phyloP scores from a whole-genome alignment of 2,329 filamentous ascomycete genomes.

The Fusarium oxysporum region DNA sequence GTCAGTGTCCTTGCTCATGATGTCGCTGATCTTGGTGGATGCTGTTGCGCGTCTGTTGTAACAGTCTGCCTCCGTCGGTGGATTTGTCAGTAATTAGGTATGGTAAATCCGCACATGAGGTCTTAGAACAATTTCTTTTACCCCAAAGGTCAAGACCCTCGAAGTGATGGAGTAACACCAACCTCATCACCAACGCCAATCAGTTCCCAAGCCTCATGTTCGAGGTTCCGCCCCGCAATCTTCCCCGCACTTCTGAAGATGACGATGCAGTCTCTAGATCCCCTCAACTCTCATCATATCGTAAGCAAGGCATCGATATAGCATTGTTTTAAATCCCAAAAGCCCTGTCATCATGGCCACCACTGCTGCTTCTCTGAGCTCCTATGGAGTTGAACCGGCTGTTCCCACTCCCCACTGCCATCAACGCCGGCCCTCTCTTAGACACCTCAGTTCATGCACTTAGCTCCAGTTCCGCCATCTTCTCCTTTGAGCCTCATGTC shows the following conservation, averaged over 20 bases:
- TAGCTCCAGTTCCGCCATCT: not conserved
- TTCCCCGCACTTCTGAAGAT: not conserved
- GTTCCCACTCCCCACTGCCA: not conserved
- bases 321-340: not conserved
- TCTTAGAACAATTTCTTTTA: not conserved
- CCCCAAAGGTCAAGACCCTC: no score
- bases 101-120: not conserved
- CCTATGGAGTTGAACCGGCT: rapidly evolving
- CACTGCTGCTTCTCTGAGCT: not conserved
- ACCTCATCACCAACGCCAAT: not conserved
- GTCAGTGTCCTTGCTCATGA: no score
- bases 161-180: not conserved
- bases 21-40: not conserved
- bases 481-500: not conserved
- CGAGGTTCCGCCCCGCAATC: not conserved
- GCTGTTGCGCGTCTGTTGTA: not conserved
- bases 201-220: not conserved
- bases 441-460: not conserved
- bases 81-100: not conserved
- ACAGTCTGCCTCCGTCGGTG: not conserved
- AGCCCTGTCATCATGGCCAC: not conserved
- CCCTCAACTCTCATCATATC: not conserved
- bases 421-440: not conserved
- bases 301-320: not conserved
- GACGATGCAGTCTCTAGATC: not conserved